phyloP scores from a whole-genome alignment of 495 filamentous ascomycete genomes.

The Daldinia grandis region DNA sequence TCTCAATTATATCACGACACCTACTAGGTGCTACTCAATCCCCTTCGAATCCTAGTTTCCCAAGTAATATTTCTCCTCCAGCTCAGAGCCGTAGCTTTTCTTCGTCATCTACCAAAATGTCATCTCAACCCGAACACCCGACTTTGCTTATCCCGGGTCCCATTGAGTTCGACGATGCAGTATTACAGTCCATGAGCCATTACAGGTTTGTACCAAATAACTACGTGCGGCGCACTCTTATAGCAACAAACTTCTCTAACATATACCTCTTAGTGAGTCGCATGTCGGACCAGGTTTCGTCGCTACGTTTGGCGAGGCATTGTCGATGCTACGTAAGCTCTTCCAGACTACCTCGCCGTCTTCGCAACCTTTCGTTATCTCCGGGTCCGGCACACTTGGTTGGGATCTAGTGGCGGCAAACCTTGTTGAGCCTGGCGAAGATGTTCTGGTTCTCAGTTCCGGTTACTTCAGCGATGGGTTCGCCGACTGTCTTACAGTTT shows the following conservation, averaged over 20 bases:
- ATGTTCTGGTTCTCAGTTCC: slow-evolving; percentile 90
- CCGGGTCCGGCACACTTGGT: slow-evolving; percentile 92
- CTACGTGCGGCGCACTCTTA: not conserved
- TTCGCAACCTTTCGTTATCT: slow-evolving; percentile 90
- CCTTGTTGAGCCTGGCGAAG: slow-evolving; percentile 84
- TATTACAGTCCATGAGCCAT: slow-evolving; percentile 93
- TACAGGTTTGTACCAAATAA: slow-evolving; percentile 72
- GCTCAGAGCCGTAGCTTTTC: slow-evolving; percentile 49
- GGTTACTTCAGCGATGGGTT: slow-evolving; percentile 98
- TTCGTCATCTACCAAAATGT: slow-evolving; percentile 66
- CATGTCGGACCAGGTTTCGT: slow-evolving; percentile 91
- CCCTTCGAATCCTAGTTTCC: slow-evolving; percentile 64
- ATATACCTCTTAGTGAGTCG: slow-evolving; percentile 72
- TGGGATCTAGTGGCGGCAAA: slow-evolving; percentile 97
- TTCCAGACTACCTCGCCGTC: slow-evolving; percentile 85
- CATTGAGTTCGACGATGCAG: slow-evolving; percentile 98
- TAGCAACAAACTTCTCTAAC: slow-evolving; percentile 17
- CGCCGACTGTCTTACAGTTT: slow-evolving; percentile 86
- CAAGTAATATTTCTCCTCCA: slow-evolving; percentile 70
- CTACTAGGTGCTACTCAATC: slow-evolving; percentile 64
- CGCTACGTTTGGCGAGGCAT: slow-evolving; percentile 85
- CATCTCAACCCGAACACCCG: slow-evolving; percentile 78
- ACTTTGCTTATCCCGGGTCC: slow-evolving; percentile 93
- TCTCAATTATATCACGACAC: slow-evolving; percentile 84
- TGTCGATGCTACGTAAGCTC: slow-evolving; percentile 87